Evolutionary conservation across 176 grass and related monocot genomes (phyloP), one percentile per base, ranked within the genome.

Genomic region (Pharus latifolius): DNA sequence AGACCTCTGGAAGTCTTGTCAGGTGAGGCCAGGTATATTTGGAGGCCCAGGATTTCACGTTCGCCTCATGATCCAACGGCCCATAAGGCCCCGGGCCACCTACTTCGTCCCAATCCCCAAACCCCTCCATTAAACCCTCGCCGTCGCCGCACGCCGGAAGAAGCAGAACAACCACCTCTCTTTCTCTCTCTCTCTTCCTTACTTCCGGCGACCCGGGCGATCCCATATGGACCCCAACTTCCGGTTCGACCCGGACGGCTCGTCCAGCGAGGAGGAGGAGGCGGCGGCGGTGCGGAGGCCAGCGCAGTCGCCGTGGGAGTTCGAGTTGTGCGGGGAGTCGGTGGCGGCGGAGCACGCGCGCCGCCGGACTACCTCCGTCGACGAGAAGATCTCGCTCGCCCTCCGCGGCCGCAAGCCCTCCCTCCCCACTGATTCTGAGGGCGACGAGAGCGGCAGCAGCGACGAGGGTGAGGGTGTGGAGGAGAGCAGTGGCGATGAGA

Each of bases 281-380:
- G 49, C 43, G 29, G 3, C 26, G 0, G 18, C 20, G 0, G 57
- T 49, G 42, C 63, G 60, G 11, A 42, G 43, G 78, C 40, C 29
- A 16, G 31, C 75, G 49, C 90, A 93, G 81, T 98, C 89, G 10
- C 84, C 87, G 9, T 93, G 90, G 95, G 89, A 98, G 62, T 98
- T 93, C 72, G 67, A 84, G 12, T 74, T 83, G 0, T 98, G 88
- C 82, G 60, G 85, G 57, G 81, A 82, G 43, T 88, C 94, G 20
- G 81, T 92, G 46, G 78, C 82, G 60, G 89, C 78, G 59, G 94
- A 98, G 75, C 69, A 88, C 50, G 69, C 65, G 26, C 74, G 68
- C 6, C 75, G 85, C 49, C 73, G 47, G 23, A 92, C 83, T 29
- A 92, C 89, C 56, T 90, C 89, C 27, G 49, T 98, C 15, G 90